phyloP scores from a whole-genome alignment of 495 filamentous ascomycete species.

The Barbatosphaeria neglecta region DNA sequence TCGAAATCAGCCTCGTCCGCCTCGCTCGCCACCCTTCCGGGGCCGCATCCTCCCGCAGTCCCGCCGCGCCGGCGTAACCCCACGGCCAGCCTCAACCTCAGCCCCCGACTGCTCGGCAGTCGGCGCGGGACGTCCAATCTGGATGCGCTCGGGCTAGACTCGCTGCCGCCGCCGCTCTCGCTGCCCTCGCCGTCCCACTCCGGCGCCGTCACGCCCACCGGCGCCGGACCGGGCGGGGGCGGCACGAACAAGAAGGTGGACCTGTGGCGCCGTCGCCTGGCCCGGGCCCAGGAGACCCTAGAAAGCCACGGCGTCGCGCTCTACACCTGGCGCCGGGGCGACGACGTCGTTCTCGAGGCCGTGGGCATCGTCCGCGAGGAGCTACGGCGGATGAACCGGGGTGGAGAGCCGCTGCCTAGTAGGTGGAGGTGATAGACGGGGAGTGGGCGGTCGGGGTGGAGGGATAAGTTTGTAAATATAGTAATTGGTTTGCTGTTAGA shows the following conservation, averaged over 20 bases:
- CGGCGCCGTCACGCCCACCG: slow-evolving; percentile 1
- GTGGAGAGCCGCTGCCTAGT: slow-evolving; percentile 4
- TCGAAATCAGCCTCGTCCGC: slow-evolving; percentile 1
- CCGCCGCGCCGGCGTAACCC: slow-evolving; percentile 30
- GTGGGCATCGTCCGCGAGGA: slow-evolving; percentile 35
- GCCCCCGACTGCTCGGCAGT: slow-evolving; percentile 5
- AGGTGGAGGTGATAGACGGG: slow-evolving; percentile 7
- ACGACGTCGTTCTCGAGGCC: slow-evolving; percentile 53
- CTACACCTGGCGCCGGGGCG: slow-evolving; percentile 73
- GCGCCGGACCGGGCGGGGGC: neutral
- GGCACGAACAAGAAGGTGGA: slow-evolving; percentile 64
- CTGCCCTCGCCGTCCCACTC: neutral
- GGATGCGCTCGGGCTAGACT: slow-evolving; percentile 16
- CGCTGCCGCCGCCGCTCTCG: slow-evolving; percentile 8
- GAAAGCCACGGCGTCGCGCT: slow-evolving; percentile 58
- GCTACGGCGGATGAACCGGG: slow-evolving; percentile 22
- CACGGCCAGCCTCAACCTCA: slow-evolving; percentile 15
- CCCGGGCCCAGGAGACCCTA: slow-evolving; percentile 58
- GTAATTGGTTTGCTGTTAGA: too few relatives aligned
- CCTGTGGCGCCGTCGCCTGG: slow-evolving; percentile 72
- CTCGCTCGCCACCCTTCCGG: slow-evolving; percentile 3
- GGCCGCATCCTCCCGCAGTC: slow-evolving; percentile 21
- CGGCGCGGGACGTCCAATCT: slow-evolving; percentile 15
- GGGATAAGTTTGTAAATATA: neutral
- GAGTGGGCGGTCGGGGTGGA: neutral